phyloP scores from a whole-genome alignment of 2,329 filamentous ascomycete species.

The Cladosporium sp. region DNA sequence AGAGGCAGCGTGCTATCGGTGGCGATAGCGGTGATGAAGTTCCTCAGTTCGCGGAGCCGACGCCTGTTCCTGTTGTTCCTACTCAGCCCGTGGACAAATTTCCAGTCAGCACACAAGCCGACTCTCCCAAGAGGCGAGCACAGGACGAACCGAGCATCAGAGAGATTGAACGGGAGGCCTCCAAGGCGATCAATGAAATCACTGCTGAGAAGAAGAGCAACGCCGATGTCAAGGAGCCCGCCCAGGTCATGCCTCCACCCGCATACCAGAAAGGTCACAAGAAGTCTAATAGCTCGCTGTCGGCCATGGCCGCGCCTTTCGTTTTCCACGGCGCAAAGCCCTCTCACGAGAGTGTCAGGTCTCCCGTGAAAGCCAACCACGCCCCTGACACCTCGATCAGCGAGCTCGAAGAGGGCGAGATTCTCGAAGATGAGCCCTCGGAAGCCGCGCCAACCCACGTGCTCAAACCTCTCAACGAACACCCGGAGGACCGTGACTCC shows the following conservation, averaged over 20 bases:
- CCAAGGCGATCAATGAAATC: background rate
- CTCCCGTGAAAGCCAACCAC: conserved; percentile 2
- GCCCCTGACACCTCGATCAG: conserved; percentile 23
- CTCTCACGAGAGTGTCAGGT: conserved; percentile 2
- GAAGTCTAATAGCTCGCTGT: conserved; percentile 49
- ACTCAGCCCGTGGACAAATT: conserved; percentile 22
- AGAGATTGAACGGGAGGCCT: conserved; percentile 15
- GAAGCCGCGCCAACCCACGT: background rate
- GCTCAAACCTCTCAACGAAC: background rate
- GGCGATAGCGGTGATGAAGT: conserved; percentile 67
- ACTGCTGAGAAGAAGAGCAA: background rate
- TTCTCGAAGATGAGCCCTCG: conserved; percentile 22
- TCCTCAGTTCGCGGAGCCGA: conserved; percentile 63
- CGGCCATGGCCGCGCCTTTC: conserved; percentile 68
- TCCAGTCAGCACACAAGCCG: conserved; percentile 13
- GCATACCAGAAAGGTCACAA: conserved; percentile 8
- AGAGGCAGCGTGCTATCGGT: conserved; percentile 64
- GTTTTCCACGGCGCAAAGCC: conserved; percentile 32
- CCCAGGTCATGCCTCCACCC: background rate
- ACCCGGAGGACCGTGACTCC: conserved; percentile 1
- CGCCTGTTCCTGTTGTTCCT: conserved; percentile 20
- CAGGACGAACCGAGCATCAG: conserved; percentile 3
- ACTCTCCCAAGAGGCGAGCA: conserved; percentile 1
- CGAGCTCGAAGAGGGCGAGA: conserved; percentile 31
- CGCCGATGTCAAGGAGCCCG: background rate